Percentiles rank a stretch among this genome's conserved stretches.
These are phyloP conservation scores for Gossypium stocksii DNA, from an alignment of 345 rosid genomes.

Conservation along the genomic window DNA sequence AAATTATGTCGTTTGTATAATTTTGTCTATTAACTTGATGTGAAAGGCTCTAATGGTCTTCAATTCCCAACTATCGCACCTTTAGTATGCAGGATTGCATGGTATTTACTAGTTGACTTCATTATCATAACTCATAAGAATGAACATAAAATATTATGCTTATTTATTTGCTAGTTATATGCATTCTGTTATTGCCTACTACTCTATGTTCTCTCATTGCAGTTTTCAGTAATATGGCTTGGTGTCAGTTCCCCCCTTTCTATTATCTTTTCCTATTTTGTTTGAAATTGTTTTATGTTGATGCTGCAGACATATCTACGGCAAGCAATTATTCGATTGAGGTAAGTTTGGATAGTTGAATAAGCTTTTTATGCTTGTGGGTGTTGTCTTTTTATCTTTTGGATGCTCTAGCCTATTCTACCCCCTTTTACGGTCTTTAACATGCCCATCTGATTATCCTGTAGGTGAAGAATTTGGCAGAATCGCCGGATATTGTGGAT, in stretches of 20 bases:
- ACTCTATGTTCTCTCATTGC: neutral
- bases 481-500: slow-evolving; percentile 45
- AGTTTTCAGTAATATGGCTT: neutral
- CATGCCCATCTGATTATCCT: slow-evolving; percentile 11
- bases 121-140: neutral
- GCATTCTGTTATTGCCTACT: neutral
- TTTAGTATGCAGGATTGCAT: neutral
- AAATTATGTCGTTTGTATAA: neutral
- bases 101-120: neutral
- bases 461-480: slow-evolving; percentile 56
- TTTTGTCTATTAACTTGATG: neutral
- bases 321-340: slow-evolving; percentile 45
- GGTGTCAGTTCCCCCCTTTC: neutral
- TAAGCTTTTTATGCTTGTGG: neutral
- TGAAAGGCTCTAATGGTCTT: neutral
- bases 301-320: slow-evolving; percentile 52
- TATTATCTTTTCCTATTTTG: neutral
- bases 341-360: slow-evolving; percentile 39
- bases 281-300: slow-evolving; percentile 25
- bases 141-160: neutral
- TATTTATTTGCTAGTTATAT: neutral
- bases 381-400: neutral
- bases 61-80: neutral
- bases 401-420: neutral
- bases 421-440: slow-evolving; percentile 1